A percentile compares a stretch with the other conserved stretches of the same genome.
Evolutionary conservation across 257 asterid species (phyloP).

Genomic region (Jaltomata sinuosa): DNA sequence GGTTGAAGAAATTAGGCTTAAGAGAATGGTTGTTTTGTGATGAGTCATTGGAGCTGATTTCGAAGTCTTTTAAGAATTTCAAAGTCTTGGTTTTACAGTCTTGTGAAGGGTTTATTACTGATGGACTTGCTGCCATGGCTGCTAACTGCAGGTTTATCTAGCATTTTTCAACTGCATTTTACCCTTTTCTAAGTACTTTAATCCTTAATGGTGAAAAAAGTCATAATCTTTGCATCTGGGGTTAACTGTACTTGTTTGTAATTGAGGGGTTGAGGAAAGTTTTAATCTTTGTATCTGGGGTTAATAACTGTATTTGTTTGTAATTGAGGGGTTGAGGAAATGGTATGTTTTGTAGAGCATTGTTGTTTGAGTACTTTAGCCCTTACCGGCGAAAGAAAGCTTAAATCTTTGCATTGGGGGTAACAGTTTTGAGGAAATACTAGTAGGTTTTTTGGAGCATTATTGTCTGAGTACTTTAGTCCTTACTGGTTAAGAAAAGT

Average conservation of each 20-base stretch:
- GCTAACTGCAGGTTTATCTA: slow-evolving; percentile 50
- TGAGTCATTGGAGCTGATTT: no score
- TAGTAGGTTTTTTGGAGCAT: neutral
- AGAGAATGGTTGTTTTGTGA: no score
- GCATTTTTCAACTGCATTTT: neutral
- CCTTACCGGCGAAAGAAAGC: neutral
- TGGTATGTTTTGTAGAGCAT: neutral
- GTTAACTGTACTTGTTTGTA: neutral
- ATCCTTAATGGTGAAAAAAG: neutral
- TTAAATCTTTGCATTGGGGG: slow-evolving; percentile 23
- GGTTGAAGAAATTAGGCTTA: no score
- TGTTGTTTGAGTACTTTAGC: neutral
- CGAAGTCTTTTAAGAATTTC: slow-evolving; percentile 46
- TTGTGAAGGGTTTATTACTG: slow-evolving; percentile 56
- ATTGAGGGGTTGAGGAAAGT: neutral
- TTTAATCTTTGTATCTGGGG: no score
- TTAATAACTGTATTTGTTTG: neutral
- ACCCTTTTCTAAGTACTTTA: neutral
- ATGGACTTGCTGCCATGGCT: slow-evolving; percentile 55
- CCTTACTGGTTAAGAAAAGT: neutral
- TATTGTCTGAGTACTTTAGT: neutral
- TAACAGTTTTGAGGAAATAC: neutral
- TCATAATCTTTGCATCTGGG: no score
- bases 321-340: neutral
- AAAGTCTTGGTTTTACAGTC: slow-evolving; percentile 43